phyloP scores from a whole-genome alignment of 768 basidiomycete species.

The Hemileccinum impolitum region DNA sequence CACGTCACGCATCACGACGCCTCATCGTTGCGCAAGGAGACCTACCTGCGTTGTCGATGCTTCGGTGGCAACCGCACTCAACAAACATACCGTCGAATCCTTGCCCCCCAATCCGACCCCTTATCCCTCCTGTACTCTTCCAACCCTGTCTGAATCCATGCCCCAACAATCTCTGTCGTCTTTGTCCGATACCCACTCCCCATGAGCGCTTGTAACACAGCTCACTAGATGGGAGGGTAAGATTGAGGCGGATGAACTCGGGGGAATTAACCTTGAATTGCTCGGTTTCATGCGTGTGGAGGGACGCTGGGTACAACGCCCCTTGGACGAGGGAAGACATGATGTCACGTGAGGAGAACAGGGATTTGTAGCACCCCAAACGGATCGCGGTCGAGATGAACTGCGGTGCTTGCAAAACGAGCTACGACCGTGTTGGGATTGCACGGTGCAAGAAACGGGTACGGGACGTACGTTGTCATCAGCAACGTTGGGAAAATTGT shows the following conservation, averaged over 20 bases:
- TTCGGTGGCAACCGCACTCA: constrained; percentile 90
- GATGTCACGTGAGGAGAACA: constrained; percentile 81
- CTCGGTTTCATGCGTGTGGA: constrained; percentile 88
- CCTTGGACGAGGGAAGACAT: constrained; percentile 82
- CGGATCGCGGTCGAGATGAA: constrained; percentile 94
- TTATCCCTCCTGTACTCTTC: constrained; percentile 62
- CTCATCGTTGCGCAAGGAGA: constrained; percentile 5
- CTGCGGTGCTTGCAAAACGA: constrained; percentile 86
- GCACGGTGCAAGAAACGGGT: background rate
- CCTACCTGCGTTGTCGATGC: constrained; percentile 81
- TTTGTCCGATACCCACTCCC: constrained; percentile 75
- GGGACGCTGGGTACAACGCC: constrained; percentile 82
- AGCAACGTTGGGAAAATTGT: constrained; percentile 62
- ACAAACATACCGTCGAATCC: constrained; percentile 87
- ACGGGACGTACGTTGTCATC: constrained; percentile 67
- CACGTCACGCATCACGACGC: constrained; percentile 83
- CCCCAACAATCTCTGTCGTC: constrained; percentile 81
- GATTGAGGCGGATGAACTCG: constrained; percentile 88
- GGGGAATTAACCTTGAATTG: constrained; percentile 97
- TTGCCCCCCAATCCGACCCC: constrained; percentile 78
- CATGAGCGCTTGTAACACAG: constrained; percentile 91
- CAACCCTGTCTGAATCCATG: constrained; percentile 80
- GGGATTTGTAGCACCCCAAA: constrained; percentile 71
- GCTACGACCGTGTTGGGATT: constrained; percentile 35
- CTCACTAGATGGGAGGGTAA: constrained; percentile 61